phyloP scores from a whole-genome alignment of 306 rosid species.

The Cucumis melo region DNA sequence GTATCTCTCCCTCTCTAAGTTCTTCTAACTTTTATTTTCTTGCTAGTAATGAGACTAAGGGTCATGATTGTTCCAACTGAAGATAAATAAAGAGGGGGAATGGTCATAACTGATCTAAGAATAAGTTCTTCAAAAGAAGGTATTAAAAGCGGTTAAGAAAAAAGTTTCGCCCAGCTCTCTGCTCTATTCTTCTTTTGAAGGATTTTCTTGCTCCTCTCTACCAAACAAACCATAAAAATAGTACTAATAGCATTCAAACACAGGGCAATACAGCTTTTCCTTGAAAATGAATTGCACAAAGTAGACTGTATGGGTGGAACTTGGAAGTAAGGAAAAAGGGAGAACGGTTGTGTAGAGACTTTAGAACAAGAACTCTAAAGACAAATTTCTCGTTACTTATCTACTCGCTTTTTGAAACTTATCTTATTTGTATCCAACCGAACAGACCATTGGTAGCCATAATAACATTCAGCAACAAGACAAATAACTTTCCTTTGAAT shows the following conservation, averaged over 20 bases:
- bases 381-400: neutral
- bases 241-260: neutral
- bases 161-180: neutral
- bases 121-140: neutral
- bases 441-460: neutral
- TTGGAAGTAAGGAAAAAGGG: neutral
- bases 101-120: neutral
- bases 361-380: neutral
- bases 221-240: neutral
- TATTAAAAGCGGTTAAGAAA: neutral
- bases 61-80: neutral
- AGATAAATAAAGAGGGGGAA: neutral
- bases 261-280: neutral
- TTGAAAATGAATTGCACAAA: neutral
- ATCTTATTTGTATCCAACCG: neutral
- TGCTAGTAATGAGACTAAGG: neutral
- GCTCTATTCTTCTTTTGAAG: neutral
- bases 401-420: neutral
- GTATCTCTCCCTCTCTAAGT: constrained; percentile 15
- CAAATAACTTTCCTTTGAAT: neutral
- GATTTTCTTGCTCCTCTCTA: neutral
- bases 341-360: neutral
- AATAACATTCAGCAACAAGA: neutral
- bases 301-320: neutral
- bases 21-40: neutral